phyloP scores from a whole-genome alignment of 345 rosid genomes.

The Linum tenue region DNA sequence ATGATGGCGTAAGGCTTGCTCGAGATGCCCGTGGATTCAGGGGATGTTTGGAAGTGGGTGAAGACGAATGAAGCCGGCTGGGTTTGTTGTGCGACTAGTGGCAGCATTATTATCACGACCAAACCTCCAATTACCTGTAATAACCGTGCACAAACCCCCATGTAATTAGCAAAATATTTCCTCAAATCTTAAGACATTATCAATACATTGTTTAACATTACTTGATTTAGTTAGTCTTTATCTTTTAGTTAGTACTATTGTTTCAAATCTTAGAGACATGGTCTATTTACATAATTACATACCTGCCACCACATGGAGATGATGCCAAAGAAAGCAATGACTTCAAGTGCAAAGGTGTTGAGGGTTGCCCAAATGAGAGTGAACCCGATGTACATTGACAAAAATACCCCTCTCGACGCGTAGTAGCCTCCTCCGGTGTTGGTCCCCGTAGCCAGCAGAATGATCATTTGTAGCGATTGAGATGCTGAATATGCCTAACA shows the following conservation, averaged over 20 bases:
- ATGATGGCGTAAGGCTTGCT: conserved; percentile 1
- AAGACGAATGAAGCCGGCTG: background rate
- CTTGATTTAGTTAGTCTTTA: too few relatives aligned
- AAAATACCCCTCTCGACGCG: background rate
- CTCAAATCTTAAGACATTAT: too few relatives aligned
- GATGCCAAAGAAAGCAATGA: conserved; percentile 4
- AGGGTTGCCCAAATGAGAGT: conserved; percentile 1
- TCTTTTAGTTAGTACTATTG: too few relatives aligned
- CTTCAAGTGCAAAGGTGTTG: conserved; percentile 2
- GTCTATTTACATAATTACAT: too few relatives aligned
- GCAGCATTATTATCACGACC: conserved; percentile 3
- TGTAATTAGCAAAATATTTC: too few relatives aligned
- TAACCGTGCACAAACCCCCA: too few relatives aligned
- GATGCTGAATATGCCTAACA: background rate
- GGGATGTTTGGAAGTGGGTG: background rate
- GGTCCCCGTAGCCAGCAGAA: background rate
- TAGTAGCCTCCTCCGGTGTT: conserved; percentile 4
- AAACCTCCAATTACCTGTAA: background rate
- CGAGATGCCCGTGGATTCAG: background rate
- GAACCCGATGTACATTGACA: conserved; percentile 1
- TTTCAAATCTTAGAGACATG: too few relatives aligned
- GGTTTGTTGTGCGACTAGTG: background rate
- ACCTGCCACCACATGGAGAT: conserved; percentile 7
- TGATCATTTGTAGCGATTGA: conserved; percentile 1
- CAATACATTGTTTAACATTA: too few relatives aligned